Evolutionary conservation across 2,329 filamentous ascomycete genomes (phyloP), one percentile per base, ranked within the genome.

Genomic region (Blastomyces gilchristii): DNA sequence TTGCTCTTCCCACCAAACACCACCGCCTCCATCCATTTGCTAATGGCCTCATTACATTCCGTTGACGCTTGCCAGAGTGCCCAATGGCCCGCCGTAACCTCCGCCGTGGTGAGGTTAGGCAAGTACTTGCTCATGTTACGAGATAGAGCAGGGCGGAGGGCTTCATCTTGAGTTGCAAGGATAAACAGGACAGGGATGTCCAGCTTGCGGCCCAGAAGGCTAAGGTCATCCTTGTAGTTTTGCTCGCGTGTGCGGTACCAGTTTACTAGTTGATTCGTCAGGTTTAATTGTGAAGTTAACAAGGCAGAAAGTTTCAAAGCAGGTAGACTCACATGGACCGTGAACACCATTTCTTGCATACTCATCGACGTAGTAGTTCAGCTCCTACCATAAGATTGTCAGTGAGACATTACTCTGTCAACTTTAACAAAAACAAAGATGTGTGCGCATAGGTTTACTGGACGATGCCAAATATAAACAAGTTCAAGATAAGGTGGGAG

Each of bases 71-170:
- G 85, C 79, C 85, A 87, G 72, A 96, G 76, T 56, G 87, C 89
- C 93, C 93, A 97, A 76, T 97, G 94, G 22, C 82, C 79, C 0
- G 87, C 82, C 45, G 86, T 75, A 62, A 96, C 87, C 72, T 89
- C 84, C 9, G 77, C 81, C 65, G 82, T 80, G 8, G 83, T 88
- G 70, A 95, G 75, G 57, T 85, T 81, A 2, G 83, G 82, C 64
- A 93, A 85, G 66, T 79, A 77, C 67, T 80, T 78, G 25, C 86
- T 86, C 90, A 96, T 96, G 0, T 83, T 83, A 31, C 75, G 77
- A 0, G 87, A 83, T 83, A 97, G 84, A 49, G 81, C 78, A 0
- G 89, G 86, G 63, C 87, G 88, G 68, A 97, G 78, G 1, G 92
- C 89, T 0, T 70, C 69, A 73, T 99, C 94, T 56, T 81, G 79